Evolutionary conservation across 805 yeast species (phyloP), one percentile per base, ranked within the genome.

Genomic region (Dipodascus albidus): DNA sequence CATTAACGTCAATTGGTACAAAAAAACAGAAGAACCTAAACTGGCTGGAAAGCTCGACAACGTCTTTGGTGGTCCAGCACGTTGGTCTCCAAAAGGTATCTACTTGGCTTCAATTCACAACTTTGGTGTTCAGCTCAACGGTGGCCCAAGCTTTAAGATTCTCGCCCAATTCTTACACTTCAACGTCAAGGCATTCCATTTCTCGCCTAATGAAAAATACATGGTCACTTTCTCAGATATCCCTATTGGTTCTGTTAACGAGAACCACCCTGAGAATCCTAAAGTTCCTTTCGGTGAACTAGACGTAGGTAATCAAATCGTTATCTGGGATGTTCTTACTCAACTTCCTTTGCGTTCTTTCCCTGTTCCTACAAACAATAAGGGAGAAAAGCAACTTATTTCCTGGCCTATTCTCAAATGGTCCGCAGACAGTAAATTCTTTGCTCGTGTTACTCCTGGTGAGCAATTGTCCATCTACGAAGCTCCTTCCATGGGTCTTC

Each of bases 401-500:
- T 79, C 82, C 82, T 93, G 99, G 99, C 99, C 99, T 50, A 80
- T 91, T 64, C 83, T 93, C 68, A 89, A 89, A 73, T 93, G 98
- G 98, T 87, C 97, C 48, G 76, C 73, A 63, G 95, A 93, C 71
- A 96, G 87, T 71, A 82, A 80, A 69, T 93, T 82, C 75, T 87
- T 96, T 73, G 98, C 96, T 53, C 85, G 99, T 74, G 80, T 87
- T 70, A 91, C 93, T 52, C 96, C 96, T 53, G 93, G 87, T 57
- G 74, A 68, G 58, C 95, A 95, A 35, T 75, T 93, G 60, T 90
- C 96, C 50, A 80, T 93, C 59, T 95, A 91, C 70, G 97, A 91
- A 63, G 75, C 89, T 44, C 75, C 81, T 53, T 74, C 77, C 50
- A 88, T 91, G 80, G 80, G 83, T 57, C 79, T 93, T 59, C 73